Conservation (phyloP, 768 basidiomycete genomes). For the Asterophora parasitica region DNA sequence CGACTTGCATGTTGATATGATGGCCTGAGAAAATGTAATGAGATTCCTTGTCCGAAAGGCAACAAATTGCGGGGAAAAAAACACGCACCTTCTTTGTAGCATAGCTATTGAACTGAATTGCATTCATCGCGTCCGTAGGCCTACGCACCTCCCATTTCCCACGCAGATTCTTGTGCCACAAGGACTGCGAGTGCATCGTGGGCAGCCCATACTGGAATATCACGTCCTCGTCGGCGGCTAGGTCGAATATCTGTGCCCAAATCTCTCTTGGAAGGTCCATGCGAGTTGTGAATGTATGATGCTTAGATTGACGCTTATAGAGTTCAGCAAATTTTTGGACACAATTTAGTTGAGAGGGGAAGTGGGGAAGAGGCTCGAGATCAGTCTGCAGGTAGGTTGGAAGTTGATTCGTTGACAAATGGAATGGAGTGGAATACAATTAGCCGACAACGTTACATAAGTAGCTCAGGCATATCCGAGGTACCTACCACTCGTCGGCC, state of each 20-base stretch:
- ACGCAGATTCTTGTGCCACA: slow-evolving; percentile 54
- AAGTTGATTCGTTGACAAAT: too few relatives aligned
- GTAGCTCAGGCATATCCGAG: too few relatives aligned
- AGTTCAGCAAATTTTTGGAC: not conserved
- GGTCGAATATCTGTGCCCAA: slow-evolving; percentile 64
- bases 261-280: slow-evolving; percentile 62
- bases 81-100: slow-evolving; percentile 58
- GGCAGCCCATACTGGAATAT: slow-evolving; percentile 59
- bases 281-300: not conserved
- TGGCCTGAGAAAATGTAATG: slow-evolving; percentile 41
- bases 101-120: slow-evolving; percentile 57
- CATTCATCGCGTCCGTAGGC: slow-evolving; percentile 53
- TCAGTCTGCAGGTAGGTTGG: too few relatives aligned
- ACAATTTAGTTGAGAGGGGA: too few relatives aligned
- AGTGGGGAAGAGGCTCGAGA: too few relatives aligned
- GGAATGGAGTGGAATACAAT: too few relatives aligned
- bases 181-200: slow-evolving; percentile 56
- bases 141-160: slow-evolving; percentile 55
- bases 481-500: too few relatives aligned
- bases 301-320: not conserved
- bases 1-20: slow-evolving; percentile 60
- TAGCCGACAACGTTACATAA: too few relatives aligned
- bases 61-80: not conserved
- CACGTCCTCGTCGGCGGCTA: slow-evolving; percentile 67
- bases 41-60: not conserved